Percentiles rank a stretch among this genome's conserved stretches.
Conservation (phyloP, 768 basidiomycete species). For the Crucibulum laeve region DNA sequence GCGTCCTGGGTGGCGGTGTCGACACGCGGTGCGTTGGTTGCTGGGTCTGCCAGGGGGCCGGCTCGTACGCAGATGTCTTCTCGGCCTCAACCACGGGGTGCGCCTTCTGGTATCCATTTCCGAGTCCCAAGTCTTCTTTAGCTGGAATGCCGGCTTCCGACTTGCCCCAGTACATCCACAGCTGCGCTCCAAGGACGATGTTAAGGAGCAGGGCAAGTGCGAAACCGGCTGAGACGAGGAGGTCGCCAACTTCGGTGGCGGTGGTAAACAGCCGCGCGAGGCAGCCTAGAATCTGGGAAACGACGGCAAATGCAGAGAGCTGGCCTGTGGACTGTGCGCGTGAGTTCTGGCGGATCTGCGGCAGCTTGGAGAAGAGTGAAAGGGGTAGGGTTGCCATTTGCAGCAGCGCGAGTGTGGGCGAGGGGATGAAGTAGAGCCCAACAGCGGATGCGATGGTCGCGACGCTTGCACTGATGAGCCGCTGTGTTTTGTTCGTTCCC, state of each 20-base stretch:
- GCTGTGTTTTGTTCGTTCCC: constrained; percentile 22
- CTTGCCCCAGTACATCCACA: constrained; percentile 81
- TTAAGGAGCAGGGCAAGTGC: constrained; percentile 81
- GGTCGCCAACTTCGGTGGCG: constrained; percentile 81
- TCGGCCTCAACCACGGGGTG: constrained; percentile 10
- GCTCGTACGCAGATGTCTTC: constrained; percentile 12
- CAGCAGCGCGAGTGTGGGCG: constrained; percentile 54
- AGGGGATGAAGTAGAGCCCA: constrained; percentile 44
- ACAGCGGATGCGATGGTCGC: constrained; percentile 22
- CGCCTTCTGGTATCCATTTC: constrained; percentile 3
- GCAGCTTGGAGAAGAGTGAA: constrained; percentile 88
- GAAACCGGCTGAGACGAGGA: constrained; percentile 79
- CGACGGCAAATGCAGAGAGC: constrained; percentile 88
- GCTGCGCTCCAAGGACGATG: constrained; percentile 74
- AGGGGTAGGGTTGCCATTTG: constrained; percentile 89
- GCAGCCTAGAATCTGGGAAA: constrained; percentile 85
- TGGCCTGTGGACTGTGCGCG: constrained; percentile 81
- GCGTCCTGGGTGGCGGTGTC: constrained; percentile 36
- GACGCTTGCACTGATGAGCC: constrained; percentile 25
- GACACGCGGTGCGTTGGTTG: constrained; percentile 35
- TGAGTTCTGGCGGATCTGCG: constrained; percentile 85
- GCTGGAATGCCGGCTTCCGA: constrained; percentile 26
- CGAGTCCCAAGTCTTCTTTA: constrained; percentile 13
- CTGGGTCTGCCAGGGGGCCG: constrained; percentile 14
- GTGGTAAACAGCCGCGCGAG: constrained; percentile 93